Evolutionary conservation across 306 rosid species (phyloP), one percentile per base, ranked within the genome.

Genomic region (Boehmeria nivea): DNA sequence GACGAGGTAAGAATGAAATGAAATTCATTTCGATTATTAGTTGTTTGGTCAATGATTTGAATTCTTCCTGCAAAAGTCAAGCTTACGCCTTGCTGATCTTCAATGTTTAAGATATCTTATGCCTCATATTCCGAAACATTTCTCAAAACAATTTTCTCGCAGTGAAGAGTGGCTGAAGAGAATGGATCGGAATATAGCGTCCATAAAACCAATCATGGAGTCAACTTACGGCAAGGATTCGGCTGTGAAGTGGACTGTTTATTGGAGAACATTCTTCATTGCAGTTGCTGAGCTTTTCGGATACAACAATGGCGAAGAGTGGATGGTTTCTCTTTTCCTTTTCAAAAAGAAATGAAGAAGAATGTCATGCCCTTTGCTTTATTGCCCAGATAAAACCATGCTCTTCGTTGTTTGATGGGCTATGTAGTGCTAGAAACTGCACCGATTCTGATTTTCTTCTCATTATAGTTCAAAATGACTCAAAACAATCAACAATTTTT

Each of bases 141-240:
- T 43, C 25, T 15, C 12, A 18, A 59, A 50, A 61, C 16, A 11
- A 9, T 63, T 23, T 12, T 60, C 6, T 66, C 72, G 75, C 89
- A 91, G 96, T 70, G 98, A 91, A 71, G 98, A 91, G 69, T 91
- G 98, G 96, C 94, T 82, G 11, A 91, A 84, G 62, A 87, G 96
- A 75, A 82, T 91, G 94, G 93, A 91, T 71, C 9, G 68, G 60
- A 80, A 61, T 33, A 24, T 27, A 64, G 37, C 51, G 43, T 36
- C 71, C 39, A 75, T 87, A 67, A 82, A 76, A 76, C 89, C 95
- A 42, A 80, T 84, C 11, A 91, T 91, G 93, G 86, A 81, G 60
- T 72, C 94, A 39, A 91, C 87, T 26, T 91, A 90, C 18, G 93
- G 95, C 43, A 87, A 78, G 71, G 85, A 82, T 38, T 78, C 85